phyloP scores from a whole-genome alignment of 345 rosid species.

The Dovyalis caffra region DNA sequence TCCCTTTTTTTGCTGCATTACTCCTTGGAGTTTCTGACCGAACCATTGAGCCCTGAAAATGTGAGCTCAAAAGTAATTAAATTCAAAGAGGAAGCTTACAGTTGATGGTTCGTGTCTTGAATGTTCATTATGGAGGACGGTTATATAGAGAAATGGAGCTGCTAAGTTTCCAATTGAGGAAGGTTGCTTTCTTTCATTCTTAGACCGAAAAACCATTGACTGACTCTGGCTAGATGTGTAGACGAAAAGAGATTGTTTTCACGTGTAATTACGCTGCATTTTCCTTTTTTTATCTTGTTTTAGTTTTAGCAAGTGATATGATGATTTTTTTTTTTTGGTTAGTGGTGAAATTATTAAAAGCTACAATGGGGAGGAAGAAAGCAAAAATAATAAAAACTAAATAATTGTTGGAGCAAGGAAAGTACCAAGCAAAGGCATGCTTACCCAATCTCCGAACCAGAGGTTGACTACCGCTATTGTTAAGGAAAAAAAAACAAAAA shows the following conservation, averaged over 20 bases:
- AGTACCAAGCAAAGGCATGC: not conserved
- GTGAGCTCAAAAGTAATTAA: not conserved
- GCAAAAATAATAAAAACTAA: no score
- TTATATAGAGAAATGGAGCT: slow-evolving; percentile 10
- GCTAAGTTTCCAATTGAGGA: not conserved
- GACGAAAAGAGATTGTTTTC: not conserved
- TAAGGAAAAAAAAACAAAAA: no score
- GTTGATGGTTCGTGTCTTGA: not conserved
- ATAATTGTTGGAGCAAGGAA: not conserved
- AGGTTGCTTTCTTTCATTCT: not conserved
- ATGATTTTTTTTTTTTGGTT: not conserved
- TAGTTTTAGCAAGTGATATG: not conserved
- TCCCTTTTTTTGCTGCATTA: slow-evolving; percentile 1
- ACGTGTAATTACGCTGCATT: not conserved
- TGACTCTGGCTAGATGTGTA: not conserved
- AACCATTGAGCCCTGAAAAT: not conserved
- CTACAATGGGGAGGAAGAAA: no score
- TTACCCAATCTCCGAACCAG: not conserved
- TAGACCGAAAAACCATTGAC: slow-evolving; percentile 4
- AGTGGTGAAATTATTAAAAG: no score
- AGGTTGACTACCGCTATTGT: not conserved
- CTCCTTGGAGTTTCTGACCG: slow-evolving; percentile 2
- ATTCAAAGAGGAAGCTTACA: not conserved
- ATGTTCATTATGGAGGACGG: not conserved
- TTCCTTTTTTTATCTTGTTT: not conserved